Evolutionary conservation across 352 stramenopile genomes (phyloP).

Genomic region (Phytophthora hybrid): DNA sequence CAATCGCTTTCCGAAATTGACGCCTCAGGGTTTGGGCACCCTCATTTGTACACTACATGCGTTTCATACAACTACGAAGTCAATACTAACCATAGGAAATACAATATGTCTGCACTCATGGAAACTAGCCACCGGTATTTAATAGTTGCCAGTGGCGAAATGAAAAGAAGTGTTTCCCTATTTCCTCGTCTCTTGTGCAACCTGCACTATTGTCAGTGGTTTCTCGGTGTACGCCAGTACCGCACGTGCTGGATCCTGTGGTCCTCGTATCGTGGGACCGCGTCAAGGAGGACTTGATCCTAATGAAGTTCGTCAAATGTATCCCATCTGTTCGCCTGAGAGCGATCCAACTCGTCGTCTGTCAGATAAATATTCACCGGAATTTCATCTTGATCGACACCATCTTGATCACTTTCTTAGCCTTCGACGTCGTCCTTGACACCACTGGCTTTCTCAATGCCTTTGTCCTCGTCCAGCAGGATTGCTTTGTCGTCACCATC

Average conservation of each 20-base stretch:
- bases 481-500: too few species aligned
- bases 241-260: neutral
- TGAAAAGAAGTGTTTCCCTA: too few species aligned
- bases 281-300: neutral
- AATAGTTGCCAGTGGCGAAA: too few species aligned
- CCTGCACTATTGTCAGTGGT: conserved; percentile 1
- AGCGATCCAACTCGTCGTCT: neutral
- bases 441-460: neutral
- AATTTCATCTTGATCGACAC: neutral
- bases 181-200: neutral
- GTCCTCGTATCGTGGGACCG: conserved; percentile 1
- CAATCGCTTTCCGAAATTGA: too few species aligned
- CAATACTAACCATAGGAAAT: too few species aligned
- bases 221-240: neutral
- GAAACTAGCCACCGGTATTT: too few species aligned
- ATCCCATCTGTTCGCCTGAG: neutral
- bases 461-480: neutral
- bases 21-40: too few species aligned
- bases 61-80: too few species aligned
- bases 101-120: too few species aligned
- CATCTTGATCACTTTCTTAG: too few species aligned
- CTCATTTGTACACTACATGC: too few species aligned
- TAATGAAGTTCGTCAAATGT: neutral
- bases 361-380: neutral
- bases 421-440: too few species aligned